Evolutionary conservation across 345 rosid genomes (phyloP), one percentile per base, ranked within the genome.

Genomic region (Aquilaria yunnanensis): DNA sequence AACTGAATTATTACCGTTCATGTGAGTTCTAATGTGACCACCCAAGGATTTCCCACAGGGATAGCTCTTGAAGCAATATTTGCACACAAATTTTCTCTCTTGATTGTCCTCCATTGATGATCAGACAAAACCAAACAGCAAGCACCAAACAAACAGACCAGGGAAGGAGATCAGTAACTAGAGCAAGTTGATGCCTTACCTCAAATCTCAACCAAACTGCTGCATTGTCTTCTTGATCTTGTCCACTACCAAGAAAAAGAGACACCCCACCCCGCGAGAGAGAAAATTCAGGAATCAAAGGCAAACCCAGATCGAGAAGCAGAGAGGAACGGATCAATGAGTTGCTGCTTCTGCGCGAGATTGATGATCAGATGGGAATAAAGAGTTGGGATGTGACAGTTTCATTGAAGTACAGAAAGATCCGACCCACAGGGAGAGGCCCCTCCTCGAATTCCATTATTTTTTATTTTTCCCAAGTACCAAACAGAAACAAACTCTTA

Each of bases 1-100:
- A 70, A 56, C 52, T 60, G 81, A 80, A 53, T 70, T 75, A 52
- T 73, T 67, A 54, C 57, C 60, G 54, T 75, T 82, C 75, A 73
- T 77, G 67, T 91, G 97, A 78, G 89, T 86, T 80, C 96, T 83
- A 62, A 91, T 81, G 71, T 91, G 97, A 59, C 97, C 94, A 47
- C 97, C 96, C 13, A 91, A 81, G 57, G 96, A 86, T 79, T 88
- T 91, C 32, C 94, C 96, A 72, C 94, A 86, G 11, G 87, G 78
- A 54, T 74, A 91, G 67, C 74, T 82, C 80, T 83, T 91, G 80
- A 72, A 72, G 76, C 97, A 86, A 69, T 61, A 83, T 83, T 80
- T 91, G 77, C 97, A 91, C 30, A 75, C 78, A 60, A 81, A 90
- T 72, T 75, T 80, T 81, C 70, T 84, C 78, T 78, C 81, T 60